Evolutionary conservation across 2,329 filamentous ascomycete species (phyloP), one percentile per base, ranked within the genome.

Genomic region (Tolypocladium pustulatum): DNA sequence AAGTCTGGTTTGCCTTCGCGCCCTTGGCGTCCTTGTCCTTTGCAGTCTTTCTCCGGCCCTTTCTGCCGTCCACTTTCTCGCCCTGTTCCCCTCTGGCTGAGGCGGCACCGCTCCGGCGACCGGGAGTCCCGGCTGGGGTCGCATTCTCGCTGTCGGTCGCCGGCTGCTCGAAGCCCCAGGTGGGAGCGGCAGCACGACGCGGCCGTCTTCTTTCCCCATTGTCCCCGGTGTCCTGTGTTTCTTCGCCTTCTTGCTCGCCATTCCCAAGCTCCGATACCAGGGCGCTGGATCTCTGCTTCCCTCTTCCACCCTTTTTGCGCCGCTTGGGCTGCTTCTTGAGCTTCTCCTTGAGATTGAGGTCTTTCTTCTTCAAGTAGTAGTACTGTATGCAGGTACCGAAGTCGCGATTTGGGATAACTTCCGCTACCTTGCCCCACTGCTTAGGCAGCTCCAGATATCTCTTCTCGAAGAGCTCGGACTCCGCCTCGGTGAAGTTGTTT

Each of bases 381-480:
- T 92, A 91, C 68, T 91, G 87, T 65, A 94, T 94, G 71, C 88
- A 91, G 54, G 89, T 83, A 63, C 88, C 87, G 71, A 90, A 91
- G 65, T 89, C 85, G 30, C 89, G 84, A 36, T 81, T 78, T 0
- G 82, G 81, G 7, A 93, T 74, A 30, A 80, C 79, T 60, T 88
- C 84, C 6, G 89, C 87, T 59, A 94, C 85, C 65, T 84, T 85
- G 59, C 88, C 88, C 88, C 89, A 94, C 67, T 91, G 89, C 77
- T 94, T 94, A 0, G 89, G 88, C 59, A 82, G 83, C 61, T 90
- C 87, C 56, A 89, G 78, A 66, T 91, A 93, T 13, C 84, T 81
- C 64, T 87, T 85, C 64, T 91, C 87, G 68, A 94, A 91, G 34
- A 82, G 77, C 52, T 82, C 80, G 41, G 83, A 79, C 70, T 94